Conservation (phyloP, 331 rosid species). For the Spiraea crenata region DNA sequence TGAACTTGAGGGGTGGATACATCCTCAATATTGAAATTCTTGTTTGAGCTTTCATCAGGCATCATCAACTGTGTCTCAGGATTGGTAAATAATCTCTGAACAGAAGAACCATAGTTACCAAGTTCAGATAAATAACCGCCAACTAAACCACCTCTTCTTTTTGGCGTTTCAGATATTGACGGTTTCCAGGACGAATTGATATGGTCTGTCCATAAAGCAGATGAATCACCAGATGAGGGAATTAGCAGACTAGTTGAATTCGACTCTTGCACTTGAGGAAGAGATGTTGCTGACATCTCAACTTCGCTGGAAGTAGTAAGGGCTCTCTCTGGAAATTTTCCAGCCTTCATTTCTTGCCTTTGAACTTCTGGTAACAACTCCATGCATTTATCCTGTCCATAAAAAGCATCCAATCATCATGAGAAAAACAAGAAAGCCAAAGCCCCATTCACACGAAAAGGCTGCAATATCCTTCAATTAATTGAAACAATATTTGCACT, state of each 20-base stretch:
- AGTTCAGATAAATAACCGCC: slow-evolving; percentile 34
- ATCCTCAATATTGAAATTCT: slow-evolving; percentile 45
- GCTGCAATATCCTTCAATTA: background rate
- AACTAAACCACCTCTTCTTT: slow-evolving; percentile 45
- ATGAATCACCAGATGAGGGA: slow-evolving; percentile 53
- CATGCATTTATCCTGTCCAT: slow-evolving; percentile 77
- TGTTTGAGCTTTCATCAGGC: slow-evolving; percentile 35
- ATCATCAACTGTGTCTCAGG: slow-evolving; percentile 38
- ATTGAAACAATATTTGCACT: background rate
- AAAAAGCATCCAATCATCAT: slow-evolving; percentile 24
- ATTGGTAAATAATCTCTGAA: slow-evolving; percentile 35
- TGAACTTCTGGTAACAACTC: slow-evolving; percentile 86
- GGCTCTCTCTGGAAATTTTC: slow-evolving; percentile 44
- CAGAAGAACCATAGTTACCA: slow-evolving; percentile 38
- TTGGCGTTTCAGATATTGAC: slow-evolving; percentile 44
- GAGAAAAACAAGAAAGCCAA: slow-evolving; percentile 1
- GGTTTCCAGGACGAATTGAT: slow-evolving; percentile 40
- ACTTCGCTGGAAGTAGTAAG: slow-evolving; percentile 42
- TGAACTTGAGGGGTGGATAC: slow-evolving; percentile 36
- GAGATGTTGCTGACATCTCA: slow-evolving; percentile 42
- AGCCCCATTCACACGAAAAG: background rate
- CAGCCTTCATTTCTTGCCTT: slow-evolving; percentile 57
- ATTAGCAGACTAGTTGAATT: slow-evolving; percentile 61
- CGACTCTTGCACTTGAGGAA: slow-evolving; percentile 44
- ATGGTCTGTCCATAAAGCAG: slow-evolving; percentile 34